Base-by-base conservation (phyloP, 2,329 filamentous ascomycete genomes). In the Grosmannia huntii region DNA sequence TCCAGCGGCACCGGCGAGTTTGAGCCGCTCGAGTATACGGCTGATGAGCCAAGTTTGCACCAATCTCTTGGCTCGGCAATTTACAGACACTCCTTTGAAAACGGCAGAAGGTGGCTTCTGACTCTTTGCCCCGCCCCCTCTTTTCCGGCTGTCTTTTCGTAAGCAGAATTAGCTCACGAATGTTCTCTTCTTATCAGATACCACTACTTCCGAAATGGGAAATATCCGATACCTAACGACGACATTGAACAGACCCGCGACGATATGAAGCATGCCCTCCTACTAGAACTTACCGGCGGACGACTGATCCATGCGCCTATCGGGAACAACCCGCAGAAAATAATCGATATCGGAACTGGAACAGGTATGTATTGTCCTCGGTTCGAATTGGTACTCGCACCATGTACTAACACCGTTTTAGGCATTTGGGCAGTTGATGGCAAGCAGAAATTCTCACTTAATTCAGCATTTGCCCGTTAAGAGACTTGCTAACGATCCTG, bases 381-480 rank as follows among this genome's bases (percentile, higher is more conserved):
- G 19, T 14, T 33, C 25, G 7, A 5, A 12, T 9, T 16, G 11
- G 9, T 19, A 4, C 19, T 27, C 5, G 25, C 10, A 2, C 16
- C 38, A 6, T 21, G 16, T 33, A 23, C 54, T 56, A 23, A 56
- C 54, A n/a, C 28, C 36, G 19, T 27, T 11, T 11, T 19, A 58
- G 56, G 57, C 7, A 58, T 59, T 11, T 61, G 60, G 60, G 60
- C 78, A 1, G 75, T 82, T 53, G 73, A 57, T 33, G 31, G 55
- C 55, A 12, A 12, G 58, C 11, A n/a, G 19, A n/a, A 21, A 44
- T 19, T 19, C 1, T 6, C 7, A 19, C 5, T 12, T 4, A 16
- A 44, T 2, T 19, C 4, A n/a, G n/a, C 3, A 31, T 16, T 16
- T 53, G 14, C 27, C 41, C 28, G 5, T 14, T 16, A 3, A 11